Base-by-base conservation (phyloP, 192 early-diverging fungal genomes). In the Mortierella claussenii region DNA sequence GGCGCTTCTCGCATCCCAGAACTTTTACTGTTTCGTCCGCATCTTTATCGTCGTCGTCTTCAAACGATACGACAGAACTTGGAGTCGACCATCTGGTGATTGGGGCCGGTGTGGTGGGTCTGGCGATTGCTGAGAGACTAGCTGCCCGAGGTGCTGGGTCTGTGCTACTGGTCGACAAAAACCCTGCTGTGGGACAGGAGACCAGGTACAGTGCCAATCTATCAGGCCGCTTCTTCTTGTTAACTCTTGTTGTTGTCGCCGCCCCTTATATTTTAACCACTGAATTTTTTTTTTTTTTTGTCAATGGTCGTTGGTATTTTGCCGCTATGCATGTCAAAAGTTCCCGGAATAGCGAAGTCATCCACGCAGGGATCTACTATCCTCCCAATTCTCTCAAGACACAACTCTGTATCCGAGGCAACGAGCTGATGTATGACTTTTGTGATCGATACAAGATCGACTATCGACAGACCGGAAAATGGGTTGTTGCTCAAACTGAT, bases 291-390 rank as follows among this genome's bases (percentile, higher is more conserved):
- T 30, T 23, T 1, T 34, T 47, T 1, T 30, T 34, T 26, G 31
- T 26, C 12, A 49, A 34, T 34, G n/a, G n/a, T n/a, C n/a, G n/a
- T n/a, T n/a, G n/a, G n/a, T n/a, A n/a, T n/a, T n/a, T n/a, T n/a
- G n/a, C n/a, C 30, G 2, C 6, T 28, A 12, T 46, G 42, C 32
- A 5, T 45, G 13, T 59, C 2, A 10, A 11, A 27, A 89, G 92
- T 65, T 91, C 94, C 27, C 74, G 95, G 15, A 96, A 95, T 83
- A 93, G 90, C 58, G 91, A 95, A 68, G 91, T 96, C 15, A 96
- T 96, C 63, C 95, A 96, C 48, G 93, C 91, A 8, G 95, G 95
- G 0, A 79, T 96, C 13, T 94, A 94, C 79, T 96, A 95, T 45
- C 92, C 93, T 1, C 56, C 60, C 15, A 73, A 88, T 59, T 92